A percentile compares a stretch with the other conserved stretches of the same genome.
phyloP scores from a whole-genome alignment of 805 yeast species.

The Candida ovalis region DNA sequence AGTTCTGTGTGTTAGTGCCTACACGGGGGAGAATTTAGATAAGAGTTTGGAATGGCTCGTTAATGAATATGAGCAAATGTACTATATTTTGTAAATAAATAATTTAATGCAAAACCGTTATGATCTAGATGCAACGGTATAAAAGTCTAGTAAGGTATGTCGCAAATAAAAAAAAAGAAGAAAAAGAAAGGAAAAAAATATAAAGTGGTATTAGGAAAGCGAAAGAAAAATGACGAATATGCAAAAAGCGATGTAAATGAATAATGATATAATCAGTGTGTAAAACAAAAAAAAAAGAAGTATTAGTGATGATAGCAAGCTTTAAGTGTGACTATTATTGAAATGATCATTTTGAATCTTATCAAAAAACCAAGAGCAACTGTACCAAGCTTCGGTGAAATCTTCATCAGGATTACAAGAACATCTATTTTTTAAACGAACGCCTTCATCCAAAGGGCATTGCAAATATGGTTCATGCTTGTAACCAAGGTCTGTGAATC shows the following conservation, averaged over 20 bases:
- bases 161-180: neutral
- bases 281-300: too few species aligned
- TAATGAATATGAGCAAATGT: slow-evolving; percentile 35
- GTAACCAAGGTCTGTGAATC: slow-evolving; percentile 78
- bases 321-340: neutral
- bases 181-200: neutral
- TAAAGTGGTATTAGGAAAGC: too few species aligned
- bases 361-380: slow-evolving; percentile 34
- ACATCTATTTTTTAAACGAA: slow-evolving; percentile 56
- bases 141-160: neutral
- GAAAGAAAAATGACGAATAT: too few species aligned
- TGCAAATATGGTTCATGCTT: slow-evolving; percentile 73
- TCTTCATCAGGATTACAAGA: slow-evolving; percentile 66
- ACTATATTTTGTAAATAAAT: slow-evolving; percentile 29
- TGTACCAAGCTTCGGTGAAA: slow-evolving; percentile 52
- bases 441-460: slow-evolving; percentile 67
- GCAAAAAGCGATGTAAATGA: too few species aligned
- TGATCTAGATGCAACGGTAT: neutral
- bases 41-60: slow-evolving; percentile 42
- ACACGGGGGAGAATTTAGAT: slow-evolving; percentile 38
- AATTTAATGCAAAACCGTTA: neutral
- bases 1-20: slow-evolving; percentile 46
- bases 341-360: slow-evolving; percentile 1
- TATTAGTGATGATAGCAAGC: too few species aligned
- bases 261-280: too few species aligned